Conservation (phyloP, 2,329 filamentous ascomycete species). For the Cladosporium sp. region DNA sequence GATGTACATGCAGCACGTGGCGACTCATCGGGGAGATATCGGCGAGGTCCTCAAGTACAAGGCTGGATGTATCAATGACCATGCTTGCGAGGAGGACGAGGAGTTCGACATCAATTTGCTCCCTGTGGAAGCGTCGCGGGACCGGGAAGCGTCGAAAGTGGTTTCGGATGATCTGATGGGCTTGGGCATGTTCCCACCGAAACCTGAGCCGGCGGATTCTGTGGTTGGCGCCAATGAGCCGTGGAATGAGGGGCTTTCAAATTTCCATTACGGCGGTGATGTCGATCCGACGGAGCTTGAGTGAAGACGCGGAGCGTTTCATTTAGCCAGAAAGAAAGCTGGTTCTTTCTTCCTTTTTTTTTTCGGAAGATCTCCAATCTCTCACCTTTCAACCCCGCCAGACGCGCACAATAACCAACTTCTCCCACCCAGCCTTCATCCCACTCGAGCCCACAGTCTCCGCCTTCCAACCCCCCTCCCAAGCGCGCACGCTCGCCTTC, state of each 20-base stretch:
- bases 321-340: no score
- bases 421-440: slow-evolving; percentile 89
- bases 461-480: slow-evolving; percentile 64
- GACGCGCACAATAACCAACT: slow-evolving; percentile 80
- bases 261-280: slow-evolving; percentile 28
- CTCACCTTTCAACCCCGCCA: slow-evolving; percentile 51
- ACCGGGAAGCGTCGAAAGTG: slow-evolving; percentile 15
- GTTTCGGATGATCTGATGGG: slow-evolving; percentile 21
- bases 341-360: no score
- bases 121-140: slow-evolving; percentile 20
- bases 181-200: slow-evolving; percentile 14
- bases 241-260: slow-evolving; percentile 30
- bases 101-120: slow-evolving; percentile 47
- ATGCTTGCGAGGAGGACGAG: slow-evolving; percentile 36
- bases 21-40: slow-evolving; percentile 33
- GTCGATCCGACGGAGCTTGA: slow-evolving; percentile 24
- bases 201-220: slow-evolving; percentile 22
- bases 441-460: slow-evolving; percentile 79
- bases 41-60: slow-evolving; percentile 36
- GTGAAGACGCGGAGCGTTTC: slow-evolving; percentile 1
- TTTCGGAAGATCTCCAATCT: background rate
- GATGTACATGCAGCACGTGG: slow-evolving; percentile 42
- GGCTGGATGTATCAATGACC: slow-evolving; percentile 41
- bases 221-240: slow-evolving; percentile 26
- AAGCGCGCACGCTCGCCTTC: slow-evolving; percentile 54